Evolutionary conservation across 352 stramenopile species (phyloP), one percentile per base, ranked within the genome.

Genomic region (Phytophthora brassicae): DNA sequence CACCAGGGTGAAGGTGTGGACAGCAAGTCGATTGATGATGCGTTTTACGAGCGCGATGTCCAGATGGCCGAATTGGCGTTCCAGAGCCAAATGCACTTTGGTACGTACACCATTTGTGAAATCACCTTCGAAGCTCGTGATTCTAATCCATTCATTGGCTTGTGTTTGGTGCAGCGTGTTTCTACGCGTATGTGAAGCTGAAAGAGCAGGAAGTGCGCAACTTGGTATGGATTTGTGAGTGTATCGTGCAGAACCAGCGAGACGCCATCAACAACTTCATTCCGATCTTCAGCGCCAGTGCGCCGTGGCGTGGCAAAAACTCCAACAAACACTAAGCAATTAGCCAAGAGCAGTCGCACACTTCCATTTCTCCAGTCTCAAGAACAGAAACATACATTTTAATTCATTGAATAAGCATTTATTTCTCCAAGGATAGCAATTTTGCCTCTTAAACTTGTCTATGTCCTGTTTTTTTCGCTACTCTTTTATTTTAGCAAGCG

Each of bases 141-240:
- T 44, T n/a, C 38, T 44, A 11, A 44, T 17, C 7, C 16, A 17
- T 44, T n/a, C 1, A 14, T 58, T n/a, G n/a, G n/a, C n/a, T 56
- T 56, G 41, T 38, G 20, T 2, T 38, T 48, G 35, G 13, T 31
- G 7, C 50, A 88, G 79, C 75, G 8, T 93, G 88, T 63, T 99
- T 99, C 78, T 99, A 99, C 83, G 95, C 96, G 44, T 99, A 99
- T 79, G 92, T 99, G 38, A 99, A 99, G 86, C 86, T 99, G 56
- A 99, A 99, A 92, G 97, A 99, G 77, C 96, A 99, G 82, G 97
- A 99, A 71, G 98, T 99, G 66, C 92, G 97, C 65, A 99, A 99
- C 81, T 88, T 99, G 55, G 96, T 99, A 51, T 99, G 97, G 97
- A 99, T 99, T 79, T 97, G 84, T 62, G 97, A 99, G 77, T 99